phyloP scores from a whole-genome alignment of 306 rosid species.

The Crataegus laevigata region DNA sequence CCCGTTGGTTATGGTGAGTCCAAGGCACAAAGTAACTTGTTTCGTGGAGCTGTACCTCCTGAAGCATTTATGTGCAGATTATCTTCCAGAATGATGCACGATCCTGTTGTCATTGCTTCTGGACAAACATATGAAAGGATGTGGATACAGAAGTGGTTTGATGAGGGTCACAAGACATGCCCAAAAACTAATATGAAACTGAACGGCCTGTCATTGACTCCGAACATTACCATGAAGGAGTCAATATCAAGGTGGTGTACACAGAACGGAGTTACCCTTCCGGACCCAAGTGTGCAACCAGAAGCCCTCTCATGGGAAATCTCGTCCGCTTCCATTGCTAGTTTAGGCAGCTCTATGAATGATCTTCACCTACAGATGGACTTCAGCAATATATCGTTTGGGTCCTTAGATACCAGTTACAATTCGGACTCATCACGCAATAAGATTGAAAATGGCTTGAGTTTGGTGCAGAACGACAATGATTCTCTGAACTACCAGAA shows the following conservation, averaged over 20 bases:
- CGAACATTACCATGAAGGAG: conserved; percentile 56
- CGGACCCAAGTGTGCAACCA: conserved; percentile 42
- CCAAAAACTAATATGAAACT: conserved; percentile 57
- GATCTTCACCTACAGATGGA: conserved; percentile 55
- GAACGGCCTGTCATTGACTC: conserved; percentile 39
- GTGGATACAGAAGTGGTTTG: conserved; percentile 89
- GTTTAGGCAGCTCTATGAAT: conserved; percentile 66
- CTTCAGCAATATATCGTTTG: conserved; percentile 61
- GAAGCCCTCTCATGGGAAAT: conserved; percentile 38
- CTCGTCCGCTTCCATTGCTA: conserved; percentile 54
- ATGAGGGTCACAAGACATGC: conserved; percentile 60
- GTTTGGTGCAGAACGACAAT: conserved; percentile 24
- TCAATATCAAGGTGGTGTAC: conserved; percentile 67
- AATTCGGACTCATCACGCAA: conserved; percentile 38
- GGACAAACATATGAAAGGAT: conserved; percentile 74
- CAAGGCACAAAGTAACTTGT: conserved; percentile 22
- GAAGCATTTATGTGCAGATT: conserved; percentile 63
- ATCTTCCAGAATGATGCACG: conserved; percentile 72
- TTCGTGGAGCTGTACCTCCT: conserved; percentile 41
- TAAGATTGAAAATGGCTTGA: conserved; percentile 24
- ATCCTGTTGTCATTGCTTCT: conserved; percentile 83
- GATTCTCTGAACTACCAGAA: conserved; percentile 24
- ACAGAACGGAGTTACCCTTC: conserved; percentile 38
- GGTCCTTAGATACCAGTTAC: conserved; percentile 52
- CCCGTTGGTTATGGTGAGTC: conserved; percentile 7